Conservation (phyloP, 768 basidiomycete species). For the Galerina marginata region DNA sequence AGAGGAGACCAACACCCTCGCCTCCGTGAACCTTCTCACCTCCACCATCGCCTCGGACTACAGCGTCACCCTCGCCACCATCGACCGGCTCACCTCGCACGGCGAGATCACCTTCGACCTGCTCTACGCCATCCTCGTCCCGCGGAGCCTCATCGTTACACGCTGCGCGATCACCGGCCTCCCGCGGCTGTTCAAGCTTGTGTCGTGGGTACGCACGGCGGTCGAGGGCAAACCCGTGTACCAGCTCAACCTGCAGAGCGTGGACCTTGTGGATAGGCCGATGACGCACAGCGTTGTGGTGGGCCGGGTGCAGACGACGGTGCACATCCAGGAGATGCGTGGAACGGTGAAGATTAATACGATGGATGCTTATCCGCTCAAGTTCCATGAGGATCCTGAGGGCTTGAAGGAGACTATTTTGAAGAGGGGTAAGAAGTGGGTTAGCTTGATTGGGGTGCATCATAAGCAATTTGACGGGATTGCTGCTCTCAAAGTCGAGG, state of each 20-base stretch:
- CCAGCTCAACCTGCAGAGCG: slow-evolving; percentile 53
- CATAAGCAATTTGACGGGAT: slow-evolving; percentile 62
- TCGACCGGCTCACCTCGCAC: slow-evolving; percentile 55
- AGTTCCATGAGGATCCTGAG: slow-evolving; percentile 51
- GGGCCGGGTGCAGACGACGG: slow-evolving; percentile 44
- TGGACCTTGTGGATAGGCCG: slow-evolving; percentile 53
- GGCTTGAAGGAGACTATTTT: slow-evolving; percentile 45
- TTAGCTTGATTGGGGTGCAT: slow-evolving; percentile 54
- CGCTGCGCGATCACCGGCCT: slow-evolving; percentile 59
- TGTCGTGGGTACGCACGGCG: slow-evolving; percentile 40
- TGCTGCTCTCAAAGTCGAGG: slow-evolving; percentile 43
- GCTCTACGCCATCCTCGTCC: slow-evolving; percentile 62
- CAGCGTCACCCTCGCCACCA: slow-evolving; percentile 47
- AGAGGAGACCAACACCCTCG: slow-evolving; percentile 44
- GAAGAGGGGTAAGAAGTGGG: slow-evolving; percentile 62
- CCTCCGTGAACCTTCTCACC: slow-evolving; percentile 55
- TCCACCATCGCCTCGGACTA: slow-evolving; percentile 56
- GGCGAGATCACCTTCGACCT: slow-evolving; percentile 63
- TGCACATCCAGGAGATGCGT: slow-evolving; percentile 48
- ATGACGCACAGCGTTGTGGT: slow-evolving; percentile 40
- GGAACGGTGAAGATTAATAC: slow-evolving; percentile 56
- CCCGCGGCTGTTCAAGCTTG: slow-evolving; percentile 53
- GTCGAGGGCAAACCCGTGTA: slow-evolving; percentile 44
- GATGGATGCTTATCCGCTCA: slow-evolving; percentile 58
- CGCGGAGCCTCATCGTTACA: slow-evolving; percentile 54